Conservation (phyloP, 192 early-diverging fungal species). For the Backusella morwellensis region DNA sequence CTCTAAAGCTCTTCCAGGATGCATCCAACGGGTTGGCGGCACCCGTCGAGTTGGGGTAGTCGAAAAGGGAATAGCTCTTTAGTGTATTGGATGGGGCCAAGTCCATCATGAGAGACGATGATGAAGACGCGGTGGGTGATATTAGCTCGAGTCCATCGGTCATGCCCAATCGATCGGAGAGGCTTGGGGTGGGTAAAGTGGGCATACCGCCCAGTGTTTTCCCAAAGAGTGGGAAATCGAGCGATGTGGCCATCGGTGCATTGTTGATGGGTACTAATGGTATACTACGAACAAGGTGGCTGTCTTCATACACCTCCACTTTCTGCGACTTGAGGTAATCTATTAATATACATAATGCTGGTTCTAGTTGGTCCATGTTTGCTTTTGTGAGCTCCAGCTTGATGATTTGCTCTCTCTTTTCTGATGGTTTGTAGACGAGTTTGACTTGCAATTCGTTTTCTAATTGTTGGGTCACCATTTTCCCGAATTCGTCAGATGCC, state of each 20-base stretch:
- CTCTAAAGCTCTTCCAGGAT: conserved; percentile 17
- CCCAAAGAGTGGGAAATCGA: no score
- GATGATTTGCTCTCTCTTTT: neutral
- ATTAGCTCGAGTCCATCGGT: neutral
- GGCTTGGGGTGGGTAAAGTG: neutral
- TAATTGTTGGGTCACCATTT: conserved; percentile 38
- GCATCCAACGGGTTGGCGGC: conserved; percentile 1
- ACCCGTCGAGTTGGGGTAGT: conserved; percentile 13
- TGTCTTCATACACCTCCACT: conserved; percentile 15
- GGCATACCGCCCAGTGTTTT: neutral
- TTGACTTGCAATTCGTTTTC: conserved; percentile 44
- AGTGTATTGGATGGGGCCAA: neutral
- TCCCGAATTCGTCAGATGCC: conserved; percentile 46
- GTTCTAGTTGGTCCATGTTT: conserved; percentile 16
- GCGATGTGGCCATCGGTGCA: neutral
- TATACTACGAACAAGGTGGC: neutral
- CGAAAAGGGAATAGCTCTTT: conserved; percentile 22
- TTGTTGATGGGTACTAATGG: neutral
- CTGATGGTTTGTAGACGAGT: neutral
- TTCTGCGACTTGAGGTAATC: conserved; percentile 8
- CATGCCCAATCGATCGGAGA: neutral
- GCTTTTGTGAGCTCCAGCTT: conserved; percentile 1
- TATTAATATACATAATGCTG: conserved; percentile 20
- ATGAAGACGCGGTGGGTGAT: conserved; percentile 1
- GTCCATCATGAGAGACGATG: conserved; percentile 4